A percentile compares a stretch with the other conserved stretches of the same genome.
These are phyloP conservation scores for Vinca minor DNA, from an alignment of 257 asterid species.

Conservation along the genomic window DNA sequence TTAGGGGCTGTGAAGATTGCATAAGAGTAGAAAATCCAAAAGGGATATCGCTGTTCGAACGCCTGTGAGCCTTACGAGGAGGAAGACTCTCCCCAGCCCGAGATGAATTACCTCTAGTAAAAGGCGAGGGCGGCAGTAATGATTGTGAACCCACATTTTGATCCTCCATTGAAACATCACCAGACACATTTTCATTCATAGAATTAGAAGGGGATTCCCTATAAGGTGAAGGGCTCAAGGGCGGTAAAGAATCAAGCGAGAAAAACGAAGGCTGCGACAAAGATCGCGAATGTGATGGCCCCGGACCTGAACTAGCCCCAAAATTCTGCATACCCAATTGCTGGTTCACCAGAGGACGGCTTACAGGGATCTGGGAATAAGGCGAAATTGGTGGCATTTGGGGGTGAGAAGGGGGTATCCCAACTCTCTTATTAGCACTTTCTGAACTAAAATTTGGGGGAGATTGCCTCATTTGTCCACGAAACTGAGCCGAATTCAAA, in stretches of 20 bases:
- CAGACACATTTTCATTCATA: slow-evolving; percentile 28
- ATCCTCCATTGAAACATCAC: slow-evolving; percentile 65
- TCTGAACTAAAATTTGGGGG: slow-evolving; percentile 51
- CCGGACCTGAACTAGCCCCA: slow-evolving; percentile 22
- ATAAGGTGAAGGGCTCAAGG: slow-evolving; percentile 76
- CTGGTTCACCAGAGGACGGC: slow-evolving; percentile 41
- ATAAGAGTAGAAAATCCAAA: slow-evolving; percentile 41
- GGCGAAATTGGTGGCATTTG: slow-evolving; percentile 88
- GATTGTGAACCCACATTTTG: slow-evolving; percentile 45
- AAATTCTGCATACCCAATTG: slow-evolving; percentile 56
- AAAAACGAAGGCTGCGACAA: slow-evolving; percentile 75
- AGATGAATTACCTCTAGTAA: slow-evolving; percentile 36
- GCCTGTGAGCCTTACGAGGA: slow-evolving; percentile 53
- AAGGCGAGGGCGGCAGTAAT: slow-evolving; percentile 58
- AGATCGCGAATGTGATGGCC: slow-evolving; percentile 62
- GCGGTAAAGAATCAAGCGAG: slow-evolving; percentile 74
- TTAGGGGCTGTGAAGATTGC: slow-evolving; percentile 49
- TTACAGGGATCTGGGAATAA: slow-evolving; percentile 66
- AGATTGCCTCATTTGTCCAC: slow-evolving; percentile 51
- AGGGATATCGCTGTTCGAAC: slow-evolving; percentile 63
- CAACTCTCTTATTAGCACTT: slow-evolving; percentile 47
- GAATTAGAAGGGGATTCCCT: slow-evolving; percentile 40
- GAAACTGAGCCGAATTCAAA: slow-evolving; percentile 46
- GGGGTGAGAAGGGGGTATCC: slow-evolving; percentile 92
- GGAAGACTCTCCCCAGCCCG: slow-evolving; percentile 58